These are phyloP conservation scores for Eremothecium gossypii DNA, from an alignment of 1,139 yeast species.

Conservation along the genomic window DNA sequence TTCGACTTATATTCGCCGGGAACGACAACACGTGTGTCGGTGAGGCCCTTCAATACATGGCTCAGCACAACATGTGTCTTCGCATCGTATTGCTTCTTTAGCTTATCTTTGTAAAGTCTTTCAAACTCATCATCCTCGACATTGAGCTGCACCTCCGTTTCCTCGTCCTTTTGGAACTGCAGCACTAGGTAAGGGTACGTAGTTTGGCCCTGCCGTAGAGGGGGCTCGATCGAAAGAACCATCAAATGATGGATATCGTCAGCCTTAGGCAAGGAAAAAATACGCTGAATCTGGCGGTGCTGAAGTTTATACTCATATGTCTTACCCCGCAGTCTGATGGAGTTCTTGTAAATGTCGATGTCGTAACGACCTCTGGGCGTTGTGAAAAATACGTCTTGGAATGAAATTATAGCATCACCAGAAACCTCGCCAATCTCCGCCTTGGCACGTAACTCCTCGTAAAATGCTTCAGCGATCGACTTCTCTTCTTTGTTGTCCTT, in stretches of 20 bases:
- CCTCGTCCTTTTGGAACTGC: slow-evolving; percentile 86
- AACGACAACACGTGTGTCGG: slow-evolving; percentile 74
- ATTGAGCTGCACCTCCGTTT: slow-evolving; percentile 82
- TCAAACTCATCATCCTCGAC: slow-evolving; percentile 76
- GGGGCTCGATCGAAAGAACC: slow-evolving; percentile 90
- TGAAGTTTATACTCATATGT: slow-evolving; percentile 95
- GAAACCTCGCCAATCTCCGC: slow-evolving; percentile 96
- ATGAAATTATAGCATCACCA: slow-evolving; percentile 94
- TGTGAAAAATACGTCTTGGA: slow-evolving; percentile 81
- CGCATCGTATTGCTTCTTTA: slow-evolving; percentile 68
- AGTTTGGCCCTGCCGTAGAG: slow-evolving; percentile 90
- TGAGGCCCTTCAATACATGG: slow-evolving; percentile 81
- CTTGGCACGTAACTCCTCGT: slow-evolving; percentile 82
- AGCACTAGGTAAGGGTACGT: slow-evolving; percentile 86
- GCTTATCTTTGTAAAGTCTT: slow-evolving; percentile 63
- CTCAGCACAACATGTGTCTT: slow-evolving; percentile 83
- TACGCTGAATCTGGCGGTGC: slow-evolving; percentile 80
- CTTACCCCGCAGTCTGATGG: slow-evolving; percentile 90
- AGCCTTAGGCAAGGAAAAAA: slow-evolving; percentile 86
- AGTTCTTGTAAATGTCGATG: slow-evolving; percentile 82
- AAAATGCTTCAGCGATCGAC: slow-evolving; percentile 74
- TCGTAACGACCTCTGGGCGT: slow-evolving; percentile 99
- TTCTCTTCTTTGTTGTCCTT: slow-evolving; percentile 45
- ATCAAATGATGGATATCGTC: slow-evolving; percentile 87
- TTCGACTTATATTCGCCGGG: slow-evolving; percentile 81